These are phyloP conservation scores for Blastobotrys elegans DNA, from an alignment of 1,139 yeast species.

Conservation along the genomic window DNA sequence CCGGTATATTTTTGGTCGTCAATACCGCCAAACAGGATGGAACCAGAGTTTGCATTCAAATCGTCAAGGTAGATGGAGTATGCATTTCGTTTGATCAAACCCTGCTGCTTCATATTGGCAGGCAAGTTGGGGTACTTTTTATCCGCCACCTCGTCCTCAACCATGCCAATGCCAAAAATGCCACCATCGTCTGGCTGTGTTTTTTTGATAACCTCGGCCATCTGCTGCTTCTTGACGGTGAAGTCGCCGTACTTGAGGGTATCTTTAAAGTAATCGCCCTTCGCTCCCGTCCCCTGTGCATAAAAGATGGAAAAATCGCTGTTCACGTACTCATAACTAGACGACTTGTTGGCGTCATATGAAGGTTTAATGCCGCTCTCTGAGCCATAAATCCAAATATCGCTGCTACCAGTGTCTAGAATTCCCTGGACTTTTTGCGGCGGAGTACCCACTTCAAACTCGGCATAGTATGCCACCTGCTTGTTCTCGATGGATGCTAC, in stretches of 20 bases:
- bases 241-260: slow-evolving; percentile 35
- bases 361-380: slow-evolving; percentile 7
- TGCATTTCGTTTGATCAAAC: slow-evolving; percentile 42
- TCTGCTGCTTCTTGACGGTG: slow-evolving; percentile 11
- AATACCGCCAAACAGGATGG: slow-evolving; percentile 55
- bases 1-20: slow-evolving; percentile 51
- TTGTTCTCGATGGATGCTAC: slow-evolving; percentile 5
- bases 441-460: slow-evolving; percentile 51
- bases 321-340: slow-evolving; percentile 13
- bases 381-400: slow-evolving; percentile 39
- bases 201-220: slow-evolving; percentile 12
- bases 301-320: slow-evolving; percentile 23
- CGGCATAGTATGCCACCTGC: slow-evolving; percentile 37
- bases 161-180: slow-evolving; percentile 15
- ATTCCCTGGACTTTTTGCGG: slow-evolving; percentile 44
- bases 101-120: slow-evolving; percentile 42
- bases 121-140: slow-evolving; percentile 40
- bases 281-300: slow-evolving; percentile 26
- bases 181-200: slow-evolving; percentile 12
- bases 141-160: slow-evolving; percentile 12
- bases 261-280: slow-evolving; percentile 50
- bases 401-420: slow-evolving; percentile 47
- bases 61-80: slow-evolving; percentile 50
- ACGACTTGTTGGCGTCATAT: slow-evolving; percentile 12
- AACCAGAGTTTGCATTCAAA: slow-evolving; percentile 40